Percentiles rank a stretch among this genome's conserved stretches.
These are phyloP conservation scores for Mariannaea elegans DNA, from an alignment of 2,329 filamentous ascomycete species.

Conservation along the genomic window DNA sequence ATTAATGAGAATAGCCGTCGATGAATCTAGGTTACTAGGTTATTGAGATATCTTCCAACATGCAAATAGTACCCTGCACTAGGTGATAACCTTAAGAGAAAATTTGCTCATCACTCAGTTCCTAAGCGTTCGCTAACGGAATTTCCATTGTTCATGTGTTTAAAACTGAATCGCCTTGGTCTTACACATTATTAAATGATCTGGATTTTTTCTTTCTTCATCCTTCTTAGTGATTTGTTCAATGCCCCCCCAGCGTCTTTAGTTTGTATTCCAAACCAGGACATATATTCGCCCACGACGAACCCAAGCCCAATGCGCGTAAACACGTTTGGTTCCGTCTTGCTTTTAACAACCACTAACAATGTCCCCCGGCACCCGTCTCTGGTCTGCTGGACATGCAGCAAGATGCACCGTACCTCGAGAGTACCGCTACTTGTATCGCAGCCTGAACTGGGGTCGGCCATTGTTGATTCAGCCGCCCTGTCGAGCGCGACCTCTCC, in stretches of 20 bases:
- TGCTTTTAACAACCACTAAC: neutral
- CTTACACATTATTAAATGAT: neutral
- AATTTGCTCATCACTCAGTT: too few relatives aligned
- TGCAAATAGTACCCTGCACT: too few relatives aligned
- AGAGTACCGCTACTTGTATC: too few relatives aligned
- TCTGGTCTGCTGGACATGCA: constrained; percentile 4
- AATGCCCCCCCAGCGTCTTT: neutral
- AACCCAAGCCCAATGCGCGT: constrained; percentile 13
- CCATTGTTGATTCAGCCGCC: neutral
- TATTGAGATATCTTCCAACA: too few relatives aligned
- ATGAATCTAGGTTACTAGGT: too few relatives aligned
- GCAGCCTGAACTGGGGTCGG: neutral
- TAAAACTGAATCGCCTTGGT: too few relatives aligned
- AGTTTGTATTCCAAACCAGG: neutral
- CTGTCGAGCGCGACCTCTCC: constrained; percentile 15
- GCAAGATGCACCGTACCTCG: constrained; percentile 3
- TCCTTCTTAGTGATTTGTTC: neutral
- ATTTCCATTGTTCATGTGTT: too few relatives aligned
- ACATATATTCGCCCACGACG: neutral
- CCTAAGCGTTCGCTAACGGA: too few relatives aligned
- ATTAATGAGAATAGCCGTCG: too few relatives aligned
- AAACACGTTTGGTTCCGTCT: neutral
- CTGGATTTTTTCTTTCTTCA: neutral
- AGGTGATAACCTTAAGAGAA: too few relatives aligned
- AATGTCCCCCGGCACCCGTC: neutral